phyloP scores from a whole-genome alignment of 352 stramenopile species.

The Hyaloperonospora brassicae region DNA sequence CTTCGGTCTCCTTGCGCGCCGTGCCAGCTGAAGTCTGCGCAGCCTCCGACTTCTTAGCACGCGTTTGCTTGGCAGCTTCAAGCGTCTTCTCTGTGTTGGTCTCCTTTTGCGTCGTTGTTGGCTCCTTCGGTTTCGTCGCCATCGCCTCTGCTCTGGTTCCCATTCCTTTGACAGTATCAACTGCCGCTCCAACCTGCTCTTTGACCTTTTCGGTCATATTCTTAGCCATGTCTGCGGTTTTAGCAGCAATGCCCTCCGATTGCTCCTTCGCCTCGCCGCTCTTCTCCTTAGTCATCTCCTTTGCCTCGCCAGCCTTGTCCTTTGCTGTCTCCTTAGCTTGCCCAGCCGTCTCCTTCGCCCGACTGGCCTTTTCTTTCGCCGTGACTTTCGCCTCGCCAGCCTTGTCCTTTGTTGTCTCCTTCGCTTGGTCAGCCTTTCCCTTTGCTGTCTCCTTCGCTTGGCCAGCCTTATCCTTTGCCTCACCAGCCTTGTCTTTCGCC shows the following conservation, averaged over 20 bases:
- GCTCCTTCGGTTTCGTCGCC: conserved; percentile 18
- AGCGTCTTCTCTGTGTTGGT: conserved; percentile 9
- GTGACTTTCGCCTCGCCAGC: background rate
- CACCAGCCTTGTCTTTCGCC: background rate
- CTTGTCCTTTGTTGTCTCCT: background rate
- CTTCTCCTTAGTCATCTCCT: conserved; percentile 16
- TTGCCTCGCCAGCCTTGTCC: background rate
- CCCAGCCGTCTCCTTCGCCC: too few species aligned
- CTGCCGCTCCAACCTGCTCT: conserved; percentile 8
- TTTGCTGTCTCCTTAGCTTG: background rate
- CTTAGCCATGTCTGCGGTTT: conserved; percentile 8
- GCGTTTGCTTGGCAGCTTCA: conserved; percentile 14
- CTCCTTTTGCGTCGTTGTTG: conserved; percentile 11
- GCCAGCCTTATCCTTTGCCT: background rate
- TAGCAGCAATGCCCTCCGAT: conserved; percentile 5
- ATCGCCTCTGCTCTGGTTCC: conserved; percentile 6
- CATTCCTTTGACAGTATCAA: conserved; percentile 12
- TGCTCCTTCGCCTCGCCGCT: conserved; percentile 18
- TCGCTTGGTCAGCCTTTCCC: background rate
- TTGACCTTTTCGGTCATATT: conserved; percentile 17
- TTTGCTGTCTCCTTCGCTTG: background rate
- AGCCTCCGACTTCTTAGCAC: conserved; percentile 17
- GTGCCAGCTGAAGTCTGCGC: conserved; percentile 14
- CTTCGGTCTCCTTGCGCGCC: conserved; percentile 5
- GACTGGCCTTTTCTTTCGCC: background rate